phyloP scores from a whole-genome alignment of 2,329 filamentous ascomycete genomes.

The Epichloe sylvatica region DNA sequence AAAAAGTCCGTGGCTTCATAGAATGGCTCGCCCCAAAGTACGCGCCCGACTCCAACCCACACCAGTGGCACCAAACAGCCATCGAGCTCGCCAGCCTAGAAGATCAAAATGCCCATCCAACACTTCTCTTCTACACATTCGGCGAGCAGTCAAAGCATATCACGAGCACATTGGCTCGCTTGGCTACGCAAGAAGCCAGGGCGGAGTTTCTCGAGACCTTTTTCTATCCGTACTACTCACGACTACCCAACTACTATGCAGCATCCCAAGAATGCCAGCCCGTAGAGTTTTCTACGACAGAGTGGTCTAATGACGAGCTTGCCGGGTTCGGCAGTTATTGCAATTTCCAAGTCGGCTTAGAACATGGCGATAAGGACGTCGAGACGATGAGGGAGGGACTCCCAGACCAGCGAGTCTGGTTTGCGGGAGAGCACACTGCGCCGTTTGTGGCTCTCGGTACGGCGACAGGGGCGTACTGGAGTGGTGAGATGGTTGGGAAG shows the following conservation, averaged over 20 bases:
- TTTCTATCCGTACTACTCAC: slow-evolving; percentile 66
- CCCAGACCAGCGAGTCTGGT: slow-evolving; percentile 59
- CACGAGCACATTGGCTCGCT: slow-evolving; percentile 28
- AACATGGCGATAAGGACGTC: slow-evolving; percentile 58
- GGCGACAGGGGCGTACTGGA: slow-evolving; percentile 84
- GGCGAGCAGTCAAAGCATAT: slow-evolving; percentile 47
- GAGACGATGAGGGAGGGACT: slow-evolving; percentile 47
- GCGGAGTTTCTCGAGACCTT: slow-evolving; percentile 46
- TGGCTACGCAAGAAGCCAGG: slow-evolving; percentile 32
- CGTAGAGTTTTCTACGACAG: slow-evolving; percentile 49
- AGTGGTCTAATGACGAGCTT: slow-evolving; percentile 65
- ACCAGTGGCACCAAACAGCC: slow-evolving; percentile 60
- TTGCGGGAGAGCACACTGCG: slow-evolving; percentile 82
- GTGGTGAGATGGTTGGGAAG: slow-evolving; percentile 62
- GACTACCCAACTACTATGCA: slow-evolving; percentile 52
- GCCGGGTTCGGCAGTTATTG: slow-evolving; percentile 72
- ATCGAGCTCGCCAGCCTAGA: slow-evolving; percentile 62
- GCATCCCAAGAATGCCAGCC: slow-evolving; percentile 46
- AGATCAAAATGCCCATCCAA: slow-evolving; percentile 50
- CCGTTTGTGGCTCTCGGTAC: slow-evolving; percentile 84
- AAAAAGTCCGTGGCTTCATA: slow-evolving; percentile 49
- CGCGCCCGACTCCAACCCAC: slow-evolving; percentile 43
- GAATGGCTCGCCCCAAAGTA: slow-evolving; percentile 65
- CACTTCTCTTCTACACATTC: slow-evolving; percentile 71
- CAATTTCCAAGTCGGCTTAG: slow-evolving; percentile 69